phyloP scores from a whole-genome alignment of 805 yeast genomes.

The Schizosaccharomyces octosporus region DNA sequence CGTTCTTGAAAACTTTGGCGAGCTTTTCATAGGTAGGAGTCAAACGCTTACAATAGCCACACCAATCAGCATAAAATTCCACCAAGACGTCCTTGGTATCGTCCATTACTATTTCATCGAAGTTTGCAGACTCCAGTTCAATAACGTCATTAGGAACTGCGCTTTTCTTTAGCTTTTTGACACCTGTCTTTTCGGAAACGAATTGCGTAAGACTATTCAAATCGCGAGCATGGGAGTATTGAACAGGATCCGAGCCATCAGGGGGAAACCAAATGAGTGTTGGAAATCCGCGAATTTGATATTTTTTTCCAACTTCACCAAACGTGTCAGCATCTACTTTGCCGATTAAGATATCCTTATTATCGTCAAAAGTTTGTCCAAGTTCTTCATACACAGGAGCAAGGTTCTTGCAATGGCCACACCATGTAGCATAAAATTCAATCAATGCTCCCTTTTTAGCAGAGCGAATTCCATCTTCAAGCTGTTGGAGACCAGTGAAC shows the following conservation, averaged over 20 bases:
- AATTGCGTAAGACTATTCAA: slow-evolving; percentile 31
- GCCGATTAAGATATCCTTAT: slow-evolving; percentile 38
- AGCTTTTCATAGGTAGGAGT: slow-evolving; percentile 36
- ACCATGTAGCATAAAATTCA: slow-evolving; percentile 69
- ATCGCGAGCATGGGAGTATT: slow-evolving; percentile 18
- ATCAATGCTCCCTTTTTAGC: slow-evolving; percentile 18
- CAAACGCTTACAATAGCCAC: slow-evolving; percentile 71
- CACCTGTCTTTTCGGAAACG: slow-evolving; percentile 15
- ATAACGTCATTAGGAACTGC: slow-evolving; percentile 6
- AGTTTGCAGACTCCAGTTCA: slow-evolving; percentile 18
- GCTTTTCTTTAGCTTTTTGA: slow-evolving; percentile 4
- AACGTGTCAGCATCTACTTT: slow-evolving; percentile 42
- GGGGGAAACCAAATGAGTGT: slow-evolving; percentile 81
- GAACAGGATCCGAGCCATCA: slow-evolving; percentile 16
- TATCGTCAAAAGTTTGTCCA: slow-evolving; percentile 37
- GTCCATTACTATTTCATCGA: slow-evolving; percentile 19
- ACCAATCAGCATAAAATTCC: slow-evolving; percentile 40
- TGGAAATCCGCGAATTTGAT: slow-evolving; percentile 66
- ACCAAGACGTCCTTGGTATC: slow-evolving; percentile 20
- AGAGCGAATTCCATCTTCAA: background rate
- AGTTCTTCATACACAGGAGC: slow-evolving; percentile 77
- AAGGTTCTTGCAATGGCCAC: slow-evolving; percentile 83
- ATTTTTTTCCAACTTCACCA: slow-evolving; percentile 65
- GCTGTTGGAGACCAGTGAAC: background rate
- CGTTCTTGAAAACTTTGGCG: background rate